Percentiles rank a stretch among this genome's conserved stretches.
Conservation (phyloP, 306 rosid genomes). For the Lotus japonicus region DNA sequence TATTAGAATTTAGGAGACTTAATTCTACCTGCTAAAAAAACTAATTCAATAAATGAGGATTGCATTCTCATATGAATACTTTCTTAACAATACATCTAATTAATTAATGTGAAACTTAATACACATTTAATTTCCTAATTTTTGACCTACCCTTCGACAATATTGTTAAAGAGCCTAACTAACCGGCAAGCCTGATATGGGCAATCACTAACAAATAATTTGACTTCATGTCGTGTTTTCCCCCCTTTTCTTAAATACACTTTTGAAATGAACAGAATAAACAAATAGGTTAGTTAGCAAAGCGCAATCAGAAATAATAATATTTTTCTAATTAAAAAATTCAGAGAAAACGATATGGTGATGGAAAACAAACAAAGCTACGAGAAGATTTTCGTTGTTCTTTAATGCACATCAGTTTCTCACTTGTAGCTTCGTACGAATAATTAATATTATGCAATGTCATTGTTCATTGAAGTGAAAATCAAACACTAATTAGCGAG, state of each 20-base stretch:
- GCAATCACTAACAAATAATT: constrained; percentile 15
- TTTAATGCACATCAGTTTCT: neutral
- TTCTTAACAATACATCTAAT: too few species aligned
- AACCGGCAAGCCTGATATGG: neutral
- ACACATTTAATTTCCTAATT: too few species aligned
- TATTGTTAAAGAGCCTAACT: too few species aligned
- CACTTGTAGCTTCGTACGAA: neutral
- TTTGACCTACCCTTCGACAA: too few species aligned
- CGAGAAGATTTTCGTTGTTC: neutral
- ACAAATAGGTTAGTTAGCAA: constrained; percentile 3
- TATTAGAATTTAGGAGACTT: too few species aligned
- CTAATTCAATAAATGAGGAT: too few species aligned
- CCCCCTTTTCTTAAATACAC: too few species aligned
- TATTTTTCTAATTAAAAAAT: neutral
- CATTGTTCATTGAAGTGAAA: constrained; percentile 21
- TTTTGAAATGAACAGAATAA: neutral
- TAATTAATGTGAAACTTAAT: too few species aligned
- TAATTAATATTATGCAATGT: neutral
- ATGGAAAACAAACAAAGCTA: neutral
- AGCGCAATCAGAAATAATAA: neutral
- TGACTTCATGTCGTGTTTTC: neutral
- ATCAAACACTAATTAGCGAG: constrained; percentile 51
- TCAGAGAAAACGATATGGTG: neutral
- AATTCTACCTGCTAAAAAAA: too few species aligned
- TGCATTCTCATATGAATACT: too few species aligned